Evolutionary conservation across 2,329 filamentous ascomycete genomes (phyloP).

Genomic region (Xylariales sp.): DNA sequence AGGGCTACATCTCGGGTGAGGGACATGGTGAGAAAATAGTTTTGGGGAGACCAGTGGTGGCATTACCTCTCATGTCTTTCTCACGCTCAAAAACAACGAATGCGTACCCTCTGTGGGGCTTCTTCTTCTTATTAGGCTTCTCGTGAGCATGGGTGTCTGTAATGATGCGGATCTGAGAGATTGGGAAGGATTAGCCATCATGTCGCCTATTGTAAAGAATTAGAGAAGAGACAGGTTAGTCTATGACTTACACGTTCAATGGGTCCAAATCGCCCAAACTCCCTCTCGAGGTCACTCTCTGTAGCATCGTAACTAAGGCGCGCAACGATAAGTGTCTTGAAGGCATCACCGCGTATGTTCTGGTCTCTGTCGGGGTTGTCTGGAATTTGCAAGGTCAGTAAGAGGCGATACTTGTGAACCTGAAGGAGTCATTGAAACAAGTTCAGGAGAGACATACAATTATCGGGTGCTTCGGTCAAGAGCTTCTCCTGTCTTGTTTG

Average conservation of each 20-base stretch:
- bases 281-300: constrained; percentile 84
- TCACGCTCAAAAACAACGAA: constrained; percentile 97
- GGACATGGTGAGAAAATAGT: constrained; percentile 28
- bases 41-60: constrained; percentile 36
- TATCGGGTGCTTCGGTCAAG: constrained; percentile 57
- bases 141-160: constrained; percentile 67
- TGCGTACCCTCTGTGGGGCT: constrained; percentile 83
- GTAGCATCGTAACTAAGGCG: constrained; percentile 86
- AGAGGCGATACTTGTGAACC: not conserved
- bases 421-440: not conserved
- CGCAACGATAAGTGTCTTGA: constrained; percentile 90
- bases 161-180: constrained; percentile 85
- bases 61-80: constrained; percentile 98
- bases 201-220: no score
- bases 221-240: not conserved
- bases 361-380: constrained; percentile 81
- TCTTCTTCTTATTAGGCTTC: constrained; percentile 73
- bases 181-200: no score
- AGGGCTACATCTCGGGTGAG: constrained; percentile 50
- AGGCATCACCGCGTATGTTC: constrained; percentile 88
- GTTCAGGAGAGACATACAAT: constrained; percentile 44
- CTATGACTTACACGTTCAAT: constrained; percentile 73
- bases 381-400: constrained; percentile 30
- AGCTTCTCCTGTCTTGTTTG: constrained; percentile 61
- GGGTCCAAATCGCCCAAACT: constrained; percentile 89